Evolutionary conservation across 352 stramenopile genomes (phyloP), one percentile per base, ranked within the genome.

Genomic region (Globisporangium parvum): DNA sequence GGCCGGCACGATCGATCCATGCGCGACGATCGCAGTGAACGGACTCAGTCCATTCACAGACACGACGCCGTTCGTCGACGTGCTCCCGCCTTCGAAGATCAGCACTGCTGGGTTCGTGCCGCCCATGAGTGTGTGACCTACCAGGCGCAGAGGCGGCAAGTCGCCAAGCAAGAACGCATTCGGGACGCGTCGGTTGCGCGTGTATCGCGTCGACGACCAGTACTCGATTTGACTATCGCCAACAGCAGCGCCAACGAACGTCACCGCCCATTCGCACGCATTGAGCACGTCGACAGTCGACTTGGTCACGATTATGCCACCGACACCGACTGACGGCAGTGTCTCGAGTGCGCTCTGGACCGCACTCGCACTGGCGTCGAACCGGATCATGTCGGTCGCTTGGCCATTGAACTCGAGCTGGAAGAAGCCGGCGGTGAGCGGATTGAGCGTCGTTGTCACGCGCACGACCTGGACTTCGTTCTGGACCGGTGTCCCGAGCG

Each of bases 381-480:
- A 97, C 0, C 70, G 51, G 15, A 97, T 66, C 1, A 74, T 39
- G 14, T 60, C 52, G 0, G 89, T 95, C 8, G 69, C 67, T 44
- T 93, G 67, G 0, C 66, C 65, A 26, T 88, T 80, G 63, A 87
- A 96, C 17, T 62, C 64, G 0, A 96, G 71, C 60, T 85, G 57
- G 61, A 96, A 86, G 21, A 66, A 70, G 4, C 87, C 74, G 14
- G 61, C 72, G 35, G 64, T 77, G 10, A 88, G 47, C 6, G 53
- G 28, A 17, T 58, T 61, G 37, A 55, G 68, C 1, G 63, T 62
- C 33, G 81, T 77, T 39, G 78, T 54, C 1, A 91, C 47, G 2
- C 69, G 71, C 42, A 92, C 72, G 8, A 90, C 59, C 51, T 94
- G 84, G 11, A 91, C 37, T 45, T 91, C 81, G 55, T 92, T 92